phyloP scores from a whole-genome alignment of 495 filamentous ascomycete species.

The Penicillium arizonense region DNA sequence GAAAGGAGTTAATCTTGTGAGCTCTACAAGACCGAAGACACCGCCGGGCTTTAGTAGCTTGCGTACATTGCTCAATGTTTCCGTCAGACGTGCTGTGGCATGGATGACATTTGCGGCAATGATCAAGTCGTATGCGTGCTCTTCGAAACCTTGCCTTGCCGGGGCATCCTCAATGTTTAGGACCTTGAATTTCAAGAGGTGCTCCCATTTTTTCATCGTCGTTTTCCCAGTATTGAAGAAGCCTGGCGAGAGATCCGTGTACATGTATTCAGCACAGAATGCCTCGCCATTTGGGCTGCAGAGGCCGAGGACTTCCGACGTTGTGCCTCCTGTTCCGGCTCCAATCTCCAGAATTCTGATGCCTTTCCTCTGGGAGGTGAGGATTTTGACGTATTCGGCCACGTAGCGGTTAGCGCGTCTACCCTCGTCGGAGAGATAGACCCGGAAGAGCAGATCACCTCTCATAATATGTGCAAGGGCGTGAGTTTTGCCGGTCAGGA shows the following conservation, averaged over 20 bases:
- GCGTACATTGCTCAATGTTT: slow-evolving; percentile 5
- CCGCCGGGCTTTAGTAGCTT: slow-evolving; percentile 24
- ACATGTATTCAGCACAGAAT: slow-evolving; percentile 31
- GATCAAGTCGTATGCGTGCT: slow-evolving; percentile 37
- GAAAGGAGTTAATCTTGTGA: too few species aligned
- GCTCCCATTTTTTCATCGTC: background rate
- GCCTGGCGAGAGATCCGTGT: slow-evolving; percentile 48
- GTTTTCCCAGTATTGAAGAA: slow-evolving; percentile 36
- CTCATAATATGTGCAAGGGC: too few species aligned
- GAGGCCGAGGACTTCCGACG: slow-evolving; percentile 21
- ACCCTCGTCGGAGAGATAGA: too few species aligned
- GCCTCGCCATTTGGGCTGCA: slow-evolving; percentile 9
- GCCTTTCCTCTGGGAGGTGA: too few species aligned
- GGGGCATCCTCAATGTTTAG: slow-evolving; percentile 38
- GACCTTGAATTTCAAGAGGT: slow-evolving; percentile 28
- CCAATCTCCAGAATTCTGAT: background rate
- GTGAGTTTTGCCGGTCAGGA: too few species aligned
- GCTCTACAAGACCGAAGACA: too few species aligned
- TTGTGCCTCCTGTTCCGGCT: slow-evolving; percentile 38
- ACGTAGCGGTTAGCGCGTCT: too few species aligned
- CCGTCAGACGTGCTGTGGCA: slow-evolving; percentile 19
- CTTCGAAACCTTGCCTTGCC: slow-evolving; percentile 37
- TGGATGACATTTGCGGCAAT: slow-evolving; percentile 6
- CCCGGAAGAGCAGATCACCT: too few species aligned
- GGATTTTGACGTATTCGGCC: too few species aligned